Conservation (phyloP, 2,329 filamentous ascomycete species). For the Acrodontium crateriforme region DNA sequence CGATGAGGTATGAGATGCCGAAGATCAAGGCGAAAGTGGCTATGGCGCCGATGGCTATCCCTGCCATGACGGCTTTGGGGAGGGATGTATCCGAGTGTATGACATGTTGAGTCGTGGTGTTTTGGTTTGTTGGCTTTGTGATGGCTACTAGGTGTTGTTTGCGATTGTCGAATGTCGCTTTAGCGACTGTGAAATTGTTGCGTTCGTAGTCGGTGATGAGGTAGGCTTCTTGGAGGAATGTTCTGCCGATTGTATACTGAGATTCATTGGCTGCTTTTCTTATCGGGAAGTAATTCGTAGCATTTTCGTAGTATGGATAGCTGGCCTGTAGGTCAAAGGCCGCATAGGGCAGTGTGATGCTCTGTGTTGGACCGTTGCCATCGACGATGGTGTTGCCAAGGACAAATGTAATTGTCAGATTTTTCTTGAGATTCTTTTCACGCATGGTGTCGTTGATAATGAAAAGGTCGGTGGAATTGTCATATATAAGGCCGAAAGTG, state of each 20-base stretch:
- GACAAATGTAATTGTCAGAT: slow-evolving; percentile 20
- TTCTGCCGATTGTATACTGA: slow-evolving; percentile 25
- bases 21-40: slow-evolving; percentile 18
- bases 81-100: slow-evolving; percentile 6
- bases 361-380: slow-evolving; percentile 4
- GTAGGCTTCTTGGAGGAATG: slow-evolving; percentile 30
- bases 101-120: background rate
- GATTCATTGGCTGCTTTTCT: slow-evolving; percentile 23
- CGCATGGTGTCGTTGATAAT: slow-evolving; percentile 25
- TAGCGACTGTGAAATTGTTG: slow-evolving; percentile 25
- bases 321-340: slow-evolving; percentile 24
- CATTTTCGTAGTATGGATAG: slow-evolving; percentile 12
- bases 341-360: slow-evolving; percentile 24
- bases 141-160: slow-evolving; percentile 18
- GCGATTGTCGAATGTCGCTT: slow-evolving; percentile 16
- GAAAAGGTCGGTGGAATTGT: slow-evolving; percentile 22
- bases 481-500: slow-evolving; percentile 26
- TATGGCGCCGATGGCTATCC: slow-evolving; percentile 30
- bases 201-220: slow-evolving; percentile 25
- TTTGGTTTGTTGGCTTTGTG: background rate
- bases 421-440: slow-evolving; percentile 14
- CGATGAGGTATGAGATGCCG: slow-evolving; percentile 21
- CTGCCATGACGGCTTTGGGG: slow-evolving; percentile 27
- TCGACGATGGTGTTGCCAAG: slow-evolving; percentile 20
- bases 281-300: slow-evolving; percentile 25